A percentile compares a stretch with the other conserved stretches of the same genome.
Conservation (phyloP, 441 rosid genomes). For the California macrophylla region DNA sequence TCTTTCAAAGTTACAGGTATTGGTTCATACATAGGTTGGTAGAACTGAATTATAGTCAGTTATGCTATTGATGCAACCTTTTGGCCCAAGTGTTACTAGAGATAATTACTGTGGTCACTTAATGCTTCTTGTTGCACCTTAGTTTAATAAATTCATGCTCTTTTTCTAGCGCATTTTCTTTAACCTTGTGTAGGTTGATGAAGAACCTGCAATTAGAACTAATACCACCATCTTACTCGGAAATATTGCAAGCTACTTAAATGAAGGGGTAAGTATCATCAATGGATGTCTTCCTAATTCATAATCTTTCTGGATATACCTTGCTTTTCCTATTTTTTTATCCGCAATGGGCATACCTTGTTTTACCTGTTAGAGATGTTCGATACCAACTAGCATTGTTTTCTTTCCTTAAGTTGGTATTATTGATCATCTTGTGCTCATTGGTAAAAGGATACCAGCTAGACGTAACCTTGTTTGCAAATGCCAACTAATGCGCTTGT, state of each 20-base stretch:
- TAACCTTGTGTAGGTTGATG: constrained; percentile 63
- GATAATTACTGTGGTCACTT: neutral
- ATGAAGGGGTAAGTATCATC: constrained; percentile 75
- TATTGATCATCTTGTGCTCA: neutral
- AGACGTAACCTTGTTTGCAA: constrained; percentile 14
- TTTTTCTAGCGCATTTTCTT: constrained; percentile 11
- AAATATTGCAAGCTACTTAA: constrained; percentile 78
- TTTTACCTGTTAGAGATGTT: constrained; percentile 11
- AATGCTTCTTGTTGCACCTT: neutral
- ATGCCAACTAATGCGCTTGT: constrained; percentile 22
- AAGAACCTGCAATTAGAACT: constrained; percentile 96
- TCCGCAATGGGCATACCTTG: neutral
- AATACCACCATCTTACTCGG: constrained; percentile 97
- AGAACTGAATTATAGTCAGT: constrained; percentile 10
- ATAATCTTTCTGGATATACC: constrained; percentile 13
- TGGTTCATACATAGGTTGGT: constrained; percentile 13
- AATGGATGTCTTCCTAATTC: constrained; percentile 18
- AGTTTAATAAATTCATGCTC: neutral
- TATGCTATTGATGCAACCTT: neutral
- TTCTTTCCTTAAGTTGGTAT: neutral
- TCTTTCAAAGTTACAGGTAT: constrained; percentile 95
- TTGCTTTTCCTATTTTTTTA: neutral
- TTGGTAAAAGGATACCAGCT: constrained; percentile 6
- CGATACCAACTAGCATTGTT: constrained; percentile 8
- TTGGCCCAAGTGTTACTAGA: neutral